Evolutionary conservation across 129 eudicot genomes (phyloP), one percentile per base, ranked within the genome.

Genomic region (Arctium minus): DNA sequence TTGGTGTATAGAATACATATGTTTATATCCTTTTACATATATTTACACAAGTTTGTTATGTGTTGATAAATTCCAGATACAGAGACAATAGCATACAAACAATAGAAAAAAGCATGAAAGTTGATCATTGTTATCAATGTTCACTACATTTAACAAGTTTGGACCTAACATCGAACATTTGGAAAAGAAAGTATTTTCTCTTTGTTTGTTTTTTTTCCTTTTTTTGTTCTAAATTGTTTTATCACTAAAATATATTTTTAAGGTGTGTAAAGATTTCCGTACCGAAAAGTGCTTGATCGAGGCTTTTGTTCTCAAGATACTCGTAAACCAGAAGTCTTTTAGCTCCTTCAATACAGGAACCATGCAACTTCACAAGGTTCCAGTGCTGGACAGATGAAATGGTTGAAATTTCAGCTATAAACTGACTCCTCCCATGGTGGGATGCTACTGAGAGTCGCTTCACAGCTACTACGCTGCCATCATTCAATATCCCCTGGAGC

Each of bases 301-400:
- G 96, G 81, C 96, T 91, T 85, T 80, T 87, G 87, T 92, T 90
- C 82, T 82, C 94, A 12, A 89, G 91, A 77, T 89, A 92, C 86
- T 92, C 94, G 6, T 92, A 92, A 75, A 92, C 97, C 70, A 92
- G 80, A 81, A 92, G 86, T 22, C 90, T 88, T 72, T 81, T 86
- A 67, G 77, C 78, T 76, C 94, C 94, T 44, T 92, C 94, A 33
- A 90, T 85, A 87, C 97, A 92, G 33, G 88, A 92, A 60, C 94
- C 97, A 62, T 88, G 88, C 76, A 92, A 40, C 82, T 89, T 92
- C 48, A 92, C 97, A 80, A 92, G 93, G 84, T 92, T 88, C 80
- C 91, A 84, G 62, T 93, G 97, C 78, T 93, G 97, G 68, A 93
- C 97, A 31, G 93, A 81, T 31, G 97, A 91, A 85, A 93, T 93